Percentiles rank a stretch among this genome's conserved stretches.
These are phyloP conservation scores for Fusarium falciforme DNA, from an alignment of 2,329 filamentous ascomycete genomes.

Conservation along the genomic window DNA sequence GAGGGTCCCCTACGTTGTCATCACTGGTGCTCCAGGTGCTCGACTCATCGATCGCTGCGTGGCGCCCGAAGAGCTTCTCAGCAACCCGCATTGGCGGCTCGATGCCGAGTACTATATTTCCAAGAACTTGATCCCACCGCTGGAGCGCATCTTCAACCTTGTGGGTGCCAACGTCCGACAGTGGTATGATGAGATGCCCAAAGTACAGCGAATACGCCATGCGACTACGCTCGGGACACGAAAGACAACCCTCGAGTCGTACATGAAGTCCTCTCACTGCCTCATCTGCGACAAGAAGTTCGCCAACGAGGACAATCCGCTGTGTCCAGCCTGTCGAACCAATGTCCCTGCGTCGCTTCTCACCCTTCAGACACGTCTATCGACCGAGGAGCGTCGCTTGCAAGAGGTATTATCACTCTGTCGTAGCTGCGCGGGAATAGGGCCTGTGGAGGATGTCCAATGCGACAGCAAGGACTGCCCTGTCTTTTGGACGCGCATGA, in stretches of 20 bases:
- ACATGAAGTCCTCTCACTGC: constrained; percentile 85
- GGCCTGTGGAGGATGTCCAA: constrained; percentile 79
- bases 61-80: constrained; percentile 83
- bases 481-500: constrained; percentile 84
- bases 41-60: constrained; percentile 91
- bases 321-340: constrained; percentile 70
- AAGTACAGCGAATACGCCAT: constrained; percentile 76
- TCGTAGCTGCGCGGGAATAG: constrained; percentile 79
- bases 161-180: constrained; percentile 89
- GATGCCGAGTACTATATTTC: constrained; percentile 97
- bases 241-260: constrained; percentile 89
- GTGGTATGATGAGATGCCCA: constrained; percentile 98
- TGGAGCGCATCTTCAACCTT: constrained; percentile 96
- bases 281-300: constrained; percentile 70
- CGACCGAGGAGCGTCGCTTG: constrained; percentile 71
- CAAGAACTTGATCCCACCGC: constrained; percentile 93
- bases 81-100: constrained; percentile 80
- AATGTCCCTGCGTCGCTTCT: constrained; percentile 71
- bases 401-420: constrained; percentile 78
- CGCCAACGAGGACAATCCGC: constrained; percentile 46
- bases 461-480: constrained; percentile 95
- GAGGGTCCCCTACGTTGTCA: constrained; percentile 92
- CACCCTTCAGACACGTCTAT: constrained; percentile 71
- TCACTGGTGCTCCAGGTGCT: constrained; percentile 87
- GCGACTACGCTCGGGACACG: constrained; percentile 48